These are phyloP conservation scores for Nicotiana tabacum DNA, from an alignment of 257 asterid species.

Conservation along the genomic window DNA sequence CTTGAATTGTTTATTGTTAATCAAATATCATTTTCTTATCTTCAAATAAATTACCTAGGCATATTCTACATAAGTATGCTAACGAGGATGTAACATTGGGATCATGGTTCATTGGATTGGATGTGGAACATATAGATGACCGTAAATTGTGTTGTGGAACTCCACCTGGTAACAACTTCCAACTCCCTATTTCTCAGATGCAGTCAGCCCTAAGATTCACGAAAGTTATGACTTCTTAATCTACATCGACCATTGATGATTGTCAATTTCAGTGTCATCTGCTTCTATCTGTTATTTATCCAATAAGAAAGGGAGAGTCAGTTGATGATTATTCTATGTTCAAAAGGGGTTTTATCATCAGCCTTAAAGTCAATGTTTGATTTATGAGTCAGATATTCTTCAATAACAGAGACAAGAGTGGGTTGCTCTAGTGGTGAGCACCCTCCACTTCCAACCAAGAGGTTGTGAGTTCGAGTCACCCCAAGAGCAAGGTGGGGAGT, in stretches of 20 bases:
- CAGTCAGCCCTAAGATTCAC: background rate
- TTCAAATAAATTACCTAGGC: constrained; percentile 27
- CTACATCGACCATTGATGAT: background rate
- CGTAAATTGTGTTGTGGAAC: constrained; percentile 89
- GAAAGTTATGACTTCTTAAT: background rate
- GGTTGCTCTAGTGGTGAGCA: no score
- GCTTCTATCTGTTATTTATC: background rate
- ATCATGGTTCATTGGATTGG: constrained; percentile 87
- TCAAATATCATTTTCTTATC: background rate
- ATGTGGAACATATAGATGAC: constrained; percentile 86
- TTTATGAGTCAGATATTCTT: background rate
- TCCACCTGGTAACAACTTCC: constrained; percentile 66
- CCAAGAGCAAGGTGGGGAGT: no score
- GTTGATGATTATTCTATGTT: background rate
- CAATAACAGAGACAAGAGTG: background rate
- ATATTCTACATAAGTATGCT: constrained; percentile 68
- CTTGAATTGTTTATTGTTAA: background rate
- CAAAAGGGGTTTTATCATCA: background rate
- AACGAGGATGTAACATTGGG: constrained; percentile 91
- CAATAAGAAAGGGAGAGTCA: background rate
- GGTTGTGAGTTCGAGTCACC: no score
- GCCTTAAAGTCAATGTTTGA: background rate
- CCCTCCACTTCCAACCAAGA: no score
- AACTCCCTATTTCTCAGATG: background rate
- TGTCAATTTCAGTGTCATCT: background rate